phyloP scores from a whole-genome alignment of 257 asterid species.

The Penstemon newberryi region DNA sequence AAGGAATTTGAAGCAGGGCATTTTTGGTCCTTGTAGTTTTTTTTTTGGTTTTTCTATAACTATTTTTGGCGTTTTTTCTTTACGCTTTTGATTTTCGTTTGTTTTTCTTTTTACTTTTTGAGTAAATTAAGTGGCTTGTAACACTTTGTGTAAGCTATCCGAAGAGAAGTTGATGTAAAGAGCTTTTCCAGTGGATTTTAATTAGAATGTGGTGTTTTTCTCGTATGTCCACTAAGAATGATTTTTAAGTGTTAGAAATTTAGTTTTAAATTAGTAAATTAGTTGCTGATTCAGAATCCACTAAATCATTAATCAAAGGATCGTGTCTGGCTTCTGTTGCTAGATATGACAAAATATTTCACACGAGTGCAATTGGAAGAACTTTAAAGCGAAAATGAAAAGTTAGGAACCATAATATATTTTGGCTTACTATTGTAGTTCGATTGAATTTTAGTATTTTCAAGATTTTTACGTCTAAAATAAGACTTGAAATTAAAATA shows the following conservation, averaged over 20 bases:
- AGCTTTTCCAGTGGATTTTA: slow-evolving; percentile 26
- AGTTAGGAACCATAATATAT: too few relatives aligned
- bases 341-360: too few relatives aligned
- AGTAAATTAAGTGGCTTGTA: slow-evolving; percentile 36
- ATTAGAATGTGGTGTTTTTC: slow-evolving; percentile 29
- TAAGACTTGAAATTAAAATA: too few relatives aligned
- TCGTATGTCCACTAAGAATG: slow-evolving; percentile 34
- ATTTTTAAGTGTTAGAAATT: not conserved
- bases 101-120: not conserved
- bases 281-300: slow-evolving; percentile 54
- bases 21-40: slow-evolving; percentile 34
- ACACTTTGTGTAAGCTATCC: slow-evolving; percentile 33
- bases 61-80: not conserved
- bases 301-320: not conserved
- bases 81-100: not conserved
- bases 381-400: too few relatives aligned
- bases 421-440: too few relatives aligned
- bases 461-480: too few relatives aligned
- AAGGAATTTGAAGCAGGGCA: slow-evolving; percentile 19
- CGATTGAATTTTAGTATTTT: too few relatives aligned
- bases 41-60: not conserved
- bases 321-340: not conserved
- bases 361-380: too few relatives aligned
- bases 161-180: slow-evolving; percentile 32
- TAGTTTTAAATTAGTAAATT: slow-evolving; percentile 9